Evolutionary conservation across 2,329 filamentous ascomycete species (phyloP), one percentile per base, ranked within the genome.

Genomic region (Botryotinia calthae): DNA sequence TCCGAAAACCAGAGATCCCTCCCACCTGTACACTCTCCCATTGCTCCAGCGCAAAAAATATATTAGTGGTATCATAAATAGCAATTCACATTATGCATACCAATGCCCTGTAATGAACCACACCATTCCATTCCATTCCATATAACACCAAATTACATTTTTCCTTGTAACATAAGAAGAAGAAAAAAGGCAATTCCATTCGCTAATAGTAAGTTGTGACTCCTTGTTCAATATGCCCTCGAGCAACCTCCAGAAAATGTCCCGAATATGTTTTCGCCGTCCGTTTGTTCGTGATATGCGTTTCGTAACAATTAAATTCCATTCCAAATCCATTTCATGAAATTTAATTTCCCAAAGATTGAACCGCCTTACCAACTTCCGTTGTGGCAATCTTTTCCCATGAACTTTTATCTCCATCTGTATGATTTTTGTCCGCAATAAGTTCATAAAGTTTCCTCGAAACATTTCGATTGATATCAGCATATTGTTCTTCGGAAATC

Each of bases 401-500:
- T 65, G 87, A 87, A 76, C 87, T 88, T 73, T 90, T 88, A 72
- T 89, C 88, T 34, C 91, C 87, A 78, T 92, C 88, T 44, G 96
- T 86, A 37, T 85, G 82, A 9, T 76, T 73, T 67, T 74, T 73
- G 54, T 80, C 78, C 9, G 77, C 75, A 59, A 80, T 85, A 74
- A 89, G 87, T 76, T 90, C 94, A 82, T 99, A 99, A 73, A 99
- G 85, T 83, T 91, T 93, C 73, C 94, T 91, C 59, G 94, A 98
- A 48, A 98, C 90, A 74, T 92, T 91, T 75, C 94, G 91, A 81
- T 98, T 98, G 82, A 98, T 97, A 72, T 90, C 89, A 4, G 93
- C 95, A 81, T 97, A 99, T 82, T 98, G 92, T 74, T 97, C 93
- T 77, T 94, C 93, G 28, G 91, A 94, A 75, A 98, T 87, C 75